A percentile compares a stretch with the other conserved stretches of the same genome.
phyloP scores from a whole-genome alignment of 306 rosid species.

The Rubus idaeus region DNA sequence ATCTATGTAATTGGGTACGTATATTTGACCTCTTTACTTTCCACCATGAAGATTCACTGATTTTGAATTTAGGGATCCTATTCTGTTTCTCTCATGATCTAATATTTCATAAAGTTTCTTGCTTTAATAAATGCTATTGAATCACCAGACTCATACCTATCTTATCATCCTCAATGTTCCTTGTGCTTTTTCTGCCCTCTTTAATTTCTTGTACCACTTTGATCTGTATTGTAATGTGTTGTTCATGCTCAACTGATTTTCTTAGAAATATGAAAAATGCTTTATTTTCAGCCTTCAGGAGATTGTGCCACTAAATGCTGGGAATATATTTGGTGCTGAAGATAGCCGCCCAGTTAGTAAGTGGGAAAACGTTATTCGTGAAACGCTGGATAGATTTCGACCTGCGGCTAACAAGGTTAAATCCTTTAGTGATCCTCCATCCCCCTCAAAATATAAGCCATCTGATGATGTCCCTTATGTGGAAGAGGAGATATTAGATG shows the following conservation, averaged over 20 bases:
- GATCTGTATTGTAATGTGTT: conserved; percentile 18
- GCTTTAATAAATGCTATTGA: conserved; percentile 5
- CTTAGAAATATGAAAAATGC: conserved; percentile 17
- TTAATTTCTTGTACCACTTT: conserved; percentile 5
- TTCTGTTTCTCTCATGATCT: conserved; percentile 9
- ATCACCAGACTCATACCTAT: not conserved
- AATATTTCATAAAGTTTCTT: not conserved
- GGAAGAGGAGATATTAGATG: conserved; percentile 69
- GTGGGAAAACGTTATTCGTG: conserved; percentile 83
- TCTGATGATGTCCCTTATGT: conserved; percentile 53
- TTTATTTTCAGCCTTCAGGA: conserved; percentile 77
- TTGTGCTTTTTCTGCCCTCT: conserved; percentile 9
- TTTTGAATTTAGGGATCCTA: conserved; percentile 7
- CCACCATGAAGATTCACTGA: conserved; percentile 2
- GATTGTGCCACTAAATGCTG: conserved; percentile 90
- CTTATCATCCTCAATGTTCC: not conserved
- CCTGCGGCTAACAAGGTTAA: conserved; percentile 50
- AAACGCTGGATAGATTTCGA: conserved; percentile 64
- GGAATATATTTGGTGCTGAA: conserved; percentile 84
- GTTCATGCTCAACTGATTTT: conserved; percentile 7
- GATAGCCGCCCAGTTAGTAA: conserved; percentile 69
- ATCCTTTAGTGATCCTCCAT: conserved; percentile 89
- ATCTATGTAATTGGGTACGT: conserved; percentile 88
- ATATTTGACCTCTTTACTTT: not conserved
- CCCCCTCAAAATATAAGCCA: conserved; percentile 86